These are phyloP conservation scores for Wickerhamiella alocasiicola DNA, from an alignment of 805 yeast species.

Conservation along the genomic window DNA sequence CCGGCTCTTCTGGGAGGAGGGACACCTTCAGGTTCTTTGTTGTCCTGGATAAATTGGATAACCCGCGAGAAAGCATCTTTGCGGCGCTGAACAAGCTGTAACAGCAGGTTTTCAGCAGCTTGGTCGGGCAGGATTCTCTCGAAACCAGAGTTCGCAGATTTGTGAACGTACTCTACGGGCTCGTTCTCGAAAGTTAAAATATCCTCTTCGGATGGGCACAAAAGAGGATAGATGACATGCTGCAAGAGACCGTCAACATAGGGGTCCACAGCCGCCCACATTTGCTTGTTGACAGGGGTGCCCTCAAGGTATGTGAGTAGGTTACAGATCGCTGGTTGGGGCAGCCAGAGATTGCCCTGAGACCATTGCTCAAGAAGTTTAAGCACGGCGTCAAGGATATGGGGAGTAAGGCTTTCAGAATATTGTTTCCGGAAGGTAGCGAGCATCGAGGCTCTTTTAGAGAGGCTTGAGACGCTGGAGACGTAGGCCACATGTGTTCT, in stretches of 20 bases:
- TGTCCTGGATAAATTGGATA: constrained; percentile 15
- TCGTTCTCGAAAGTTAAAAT: constrained; percentile 71
- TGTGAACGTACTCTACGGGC: constrained; percentile 77
- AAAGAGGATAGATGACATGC: constrained; percentile 62
- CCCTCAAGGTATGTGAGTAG: constrained; percentile 52
- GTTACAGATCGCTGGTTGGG: constrained; percentile 50
- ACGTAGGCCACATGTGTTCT: constrained; percentile 65
- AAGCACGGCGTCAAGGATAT: constrained; percentile 51
- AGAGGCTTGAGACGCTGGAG: constrained; percentile 13
- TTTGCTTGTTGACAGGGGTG: constrained; percentile 42
- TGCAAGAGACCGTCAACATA: constrained; percentile 51
- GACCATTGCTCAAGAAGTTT: constrained; percentile 67
- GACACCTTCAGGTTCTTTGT: constrained; percentile 15
- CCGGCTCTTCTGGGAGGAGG: constrained; percentile 34
- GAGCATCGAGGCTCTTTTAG: constrained; percentile 35
- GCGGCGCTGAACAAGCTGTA: constrained; percentile 59
- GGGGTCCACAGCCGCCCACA: constrained; percentile 59
- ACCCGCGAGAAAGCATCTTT: constrained; percentile 23
- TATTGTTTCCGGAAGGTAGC: constrained; percentile 48
- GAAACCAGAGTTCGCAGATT: constrained; percentile 48
- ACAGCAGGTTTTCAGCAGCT: constrained; percentile 64
- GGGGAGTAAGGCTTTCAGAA: constrained; percentile 53
- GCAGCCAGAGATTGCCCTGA: constrained; percentile 50
- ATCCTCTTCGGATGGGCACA: constrained; percentile 56
- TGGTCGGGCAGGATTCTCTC: constrained; percentile 58